Evolutionary conservation across 768 basidiomycete genomes (phyloP), one percentile per base, ranked within the genome.

Genomic region (Pulveroboletus sp.): DNA sequence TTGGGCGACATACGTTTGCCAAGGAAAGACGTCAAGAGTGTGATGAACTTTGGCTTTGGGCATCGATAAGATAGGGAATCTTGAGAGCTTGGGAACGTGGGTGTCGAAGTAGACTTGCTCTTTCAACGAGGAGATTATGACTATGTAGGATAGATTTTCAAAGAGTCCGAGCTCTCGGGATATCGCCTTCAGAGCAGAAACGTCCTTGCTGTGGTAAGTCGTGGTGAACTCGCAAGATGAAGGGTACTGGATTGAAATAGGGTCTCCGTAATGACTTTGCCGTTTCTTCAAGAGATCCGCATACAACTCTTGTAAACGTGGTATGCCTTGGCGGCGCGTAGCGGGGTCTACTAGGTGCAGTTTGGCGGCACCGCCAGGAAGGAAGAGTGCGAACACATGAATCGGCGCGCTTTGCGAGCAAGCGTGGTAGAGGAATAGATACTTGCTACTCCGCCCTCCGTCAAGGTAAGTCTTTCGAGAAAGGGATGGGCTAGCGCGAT

Each of bases 301-400:
- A 61, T 97, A 99, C 23, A 78, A 72, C 44, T 89, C 85, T 25
- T 81, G 72, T n/a, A 97, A 76, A 39, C 82, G 84, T 6, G 83
- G 74, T 25, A 97, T 82, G 6, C 84, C 79, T 59, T 95, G 93
- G 37, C 93, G 82, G 33, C 84, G 82, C n/a, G 83, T 81, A 14
- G 92, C 92, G 33, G 85, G 85, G 65, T 98, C 97, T 47, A 98
- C 94, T 43, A 97, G 71, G 64, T 93, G 94, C 3, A 98, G 73
- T 58, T 84, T 87, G 32, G 85, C 84, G 10, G 69, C 53, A 0
- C 85, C 85, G 24, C 65, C 72, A 0, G 92, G 91, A 31, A 85
- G 74, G 72, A 98, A 95, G 27, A 97, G 73, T 1, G 87, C 87
- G 59, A 95, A 94, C 16, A 97, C 80, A 58, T 97, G 93, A 19